Percentiles rank a stretch among this genome's conserved stretches.
Conservation (phyloP, 1,139 yeast genomes). For the Wickerhamiella infanticola region DNA sequence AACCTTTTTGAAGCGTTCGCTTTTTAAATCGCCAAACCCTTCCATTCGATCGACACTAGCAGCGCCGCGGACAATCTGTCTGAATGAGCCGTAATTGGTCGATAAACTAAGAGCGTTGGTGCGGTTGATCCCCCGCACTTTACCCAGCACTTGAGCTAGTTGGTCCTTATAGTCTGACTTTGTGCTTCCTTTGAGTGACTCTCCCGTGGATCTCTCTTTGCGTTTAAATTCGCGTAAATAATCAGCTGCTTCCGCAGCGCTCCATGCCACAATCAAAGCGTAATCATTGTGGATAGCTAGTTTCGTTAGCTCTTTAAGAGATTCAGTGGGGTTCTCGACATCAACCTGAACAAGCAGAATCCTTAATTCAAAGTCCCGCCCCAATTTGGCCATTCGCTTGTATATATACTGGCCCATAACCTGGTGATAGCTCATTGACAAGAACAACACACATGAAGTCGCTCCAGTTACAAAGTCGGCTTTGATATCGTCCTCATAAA, state of each 20-base stretch:
- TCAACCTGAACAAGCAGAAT: constrained; percentile 64
- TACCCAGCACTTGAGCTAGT: constrained; percentile 36
- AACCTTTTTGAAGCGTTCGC: constrained; percentile 30
- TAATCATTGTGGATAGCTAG: constrained; percentile 56
- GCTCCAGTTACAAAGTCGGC: constrained; percentile 53
- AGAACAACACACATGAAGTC: constrained; percentile 51
- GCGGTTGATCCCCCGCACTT: constrained; percentile 39
- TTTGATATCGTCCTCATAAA: constrained; percentile 30
- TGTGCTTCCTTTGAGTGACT: constrained; percentile 5
- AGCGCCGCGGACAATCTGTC: constrained; percentile 31
- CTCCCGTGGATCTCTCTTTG: constrained; percentile 25
- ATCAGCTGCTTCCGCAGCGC: constrained; percentile 72
- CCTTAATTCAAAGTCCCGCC: constrained; percentile 36
- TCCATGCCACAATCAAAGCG: constrained; percentile 64
- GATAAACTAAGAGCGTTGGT: constrained; percentile 43
- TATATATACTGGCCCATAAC: constrained; percentile 78
- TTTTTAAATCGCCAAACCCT: constrained; percentile 45
- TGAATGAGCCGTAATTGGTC: constrained; percentile 38
- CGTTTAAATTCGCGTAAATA: constrained; percentile 33
- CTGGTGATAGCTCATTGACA: constrained; percentile 66
- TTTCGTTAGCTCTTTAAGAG: constrained; percentile 53
- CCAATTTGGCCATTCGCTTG: constrained; percentile 46
- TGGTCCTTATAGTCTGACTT: constrained; percentile 33
- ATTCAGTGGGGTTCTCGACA: constrained; percentile 56
- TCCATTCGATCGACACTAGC: constrained; percentile 25